Base-by-base conservation (phyloP, 257 asterid genomes). In the Linderniella brevidens region DNA sequence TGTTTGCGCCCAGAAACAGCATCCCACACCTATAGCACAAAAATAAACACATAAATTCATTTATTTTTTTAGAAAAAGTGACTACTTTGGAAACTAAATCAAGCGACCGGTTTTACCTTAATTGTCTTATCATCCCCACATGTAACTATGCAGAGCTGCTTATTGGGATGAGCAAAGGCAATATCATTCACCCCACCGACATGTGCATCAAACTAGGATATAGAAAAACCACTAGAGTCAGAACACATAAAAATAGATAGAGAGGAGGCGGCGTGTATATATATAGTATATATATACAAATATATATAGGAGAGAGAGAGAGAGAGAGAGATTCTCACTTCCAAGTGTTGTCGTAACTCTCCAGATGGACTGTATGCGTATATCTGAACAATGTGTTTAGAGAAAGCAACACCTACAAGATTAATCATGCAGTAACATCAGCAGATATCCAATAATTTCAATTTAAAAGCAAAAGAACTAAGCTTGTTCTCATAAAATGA, bases 41-140 rank as follows among this genome's bases (percentile, higher is more conserved):
- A n/a, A 14, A 54, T 39, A 17, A 44, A 13, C 11, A 13, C 17
- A 18, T 17, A 2, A 46, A 17, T 1, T 35, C 15, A 46, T n/a
- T n/a, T n/a, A 46, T 25, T 25, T 25, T 25, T 25, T 6, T n/a
- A n/a, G n/a, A n/a, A n/a, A n/a, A n/a, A 25, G 32, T 2, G 32
- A 6, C 32, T 25, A 3, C 35, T 8, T 17, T 6, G 8, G 12
- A 5, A 16, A 8, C 32, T 8, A 35, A 19, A 46, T 46, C 25
- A 11, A 11, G 25, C 4, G 57, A 46, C 13, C 35, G 48, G 13
- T 18, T 48, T 47, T 61, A 82, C 94, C 94, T 82, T 79, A 44
- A 86, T 86, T 13, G 86, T 79, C 74, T 75, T 82, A 76, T 86
- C 96, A 54, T 86, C 96, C 19, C 96, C 96, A 49, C 96, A 82